Base-by-base conservation (phyloP, 2,329 filamentous ascomycete genomes). In the Grosmannia huntii region DNA sequence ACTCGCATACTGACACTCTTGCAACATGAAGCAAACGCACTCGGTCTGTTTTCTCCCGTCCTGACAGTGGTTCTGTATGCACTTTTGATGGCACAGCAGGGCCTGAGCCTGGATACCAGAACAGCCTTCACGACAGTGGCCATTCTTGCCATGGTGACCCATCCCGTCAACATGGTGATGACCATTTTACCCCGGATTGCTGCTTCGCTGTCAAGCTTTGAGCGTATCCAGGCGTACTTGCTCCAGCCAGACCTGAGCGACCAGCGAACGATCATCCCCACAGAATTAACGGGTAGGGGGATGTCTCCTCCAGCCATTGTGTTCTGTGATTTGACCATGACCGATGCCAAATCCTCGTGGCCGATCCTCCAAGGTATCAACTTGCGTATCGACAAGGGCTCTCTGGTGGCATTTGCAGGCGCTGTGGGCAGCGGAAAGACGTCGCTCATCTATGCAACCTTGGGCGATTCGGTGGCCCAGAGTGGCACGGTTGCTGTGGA, bases 151-250 rank as follows among this genome's bases (percentile, higher is more conserved):
- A 66, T 75, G 61, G 66, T 75, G 0, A 75, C 71, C 1, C 69
- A 74, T 28, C 72, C 73, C 0, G 72, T 73, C 7, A 75, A 75
- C 55, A 75, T 74, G 71, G 63, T 75, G 21, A 73, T 74, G 72
- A 73, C 72, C 0, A 68, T 72, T 21, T 58, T 73, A 0, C 73
- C 72, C 0, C 64, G 66, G 5, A 66, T 63, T 0, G 62, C 73
- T 0, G 68, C 67, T 0, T 64, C 69, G 0, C 65, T 70, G 6
- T 62, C 72, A 0, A 67, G 66, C 23, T 72, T 73, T 53, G 68
- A 71, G 16, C 66, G 71, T 16, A 73, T 75, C 4, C 71, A 75
- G 54, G 50, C 53, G 0, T 75, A 68, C 49, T 58, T 74, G 1
- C 38, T 62, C 3, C 14, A 53, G 6, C 33, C 55, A 6, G 27